Evolutionary conservation across 148 eudicot species (phyloP).

Genomic region (Linanthus parryae): DNA sequence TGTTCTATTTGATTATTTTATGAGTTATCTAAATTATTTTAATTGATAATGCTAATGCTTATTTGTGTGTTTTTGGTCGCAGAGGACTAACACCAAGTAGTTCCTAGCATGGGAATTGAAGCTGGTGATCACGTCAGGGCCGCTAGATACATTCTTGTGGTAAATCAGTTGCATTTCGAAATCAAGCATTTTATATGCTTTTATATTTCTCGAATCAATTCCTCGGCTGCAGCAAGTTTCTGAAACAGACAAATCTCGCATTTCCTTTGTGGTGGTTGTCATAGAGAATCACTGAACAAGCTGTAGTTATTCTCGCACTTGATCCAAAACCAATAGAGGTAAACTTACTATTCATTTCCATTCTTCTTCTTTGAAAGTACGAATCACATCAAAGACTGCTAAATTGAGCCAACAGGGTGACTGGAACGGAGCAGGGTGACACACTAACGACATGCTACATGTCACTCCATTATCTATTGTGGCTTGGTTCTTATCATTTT

Average conservation of each 20-base stretch:
- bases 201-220: too few species aligned
- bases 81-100: too few species aligned
- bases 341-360: constrained; percentile 8
- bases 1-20: too few species aligned
- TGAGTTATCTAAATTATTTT: too few species aligned
- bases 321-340: constrained; percentile 99
- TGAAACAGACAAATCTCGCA: too few species aligned
- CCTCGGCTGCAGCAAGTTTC: neutral
- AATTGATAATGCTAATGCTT: too few species aligned
- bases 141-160: constrained; percentile 95
- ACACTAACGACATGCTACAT: constrained; percentile 83
- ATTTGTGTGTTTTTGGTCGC: too few species aligned
- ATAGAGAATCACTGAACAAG: constrained; percentile 99
- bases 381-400: too few species aligned
- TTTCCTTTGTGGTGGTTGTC: too few species aligned
- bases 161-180: constrained; percentile 15
- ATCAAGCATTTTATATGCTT: neutral
- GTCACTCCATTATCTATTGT: neutral
- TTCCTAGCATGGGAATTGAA: constrained; percentile 98
- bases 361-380: neutral
- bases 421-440: constrained; percentile 99
- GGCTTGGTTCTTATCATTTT: neutral
- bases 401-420: constrained; percentile 56
- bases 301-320: constrained; percentile 87
- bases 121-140: constrained; percentile 98